Conservation (phyloP, 2,329 filamentous ascomycete species). For the Pseudonectria foliicola region DNA sequence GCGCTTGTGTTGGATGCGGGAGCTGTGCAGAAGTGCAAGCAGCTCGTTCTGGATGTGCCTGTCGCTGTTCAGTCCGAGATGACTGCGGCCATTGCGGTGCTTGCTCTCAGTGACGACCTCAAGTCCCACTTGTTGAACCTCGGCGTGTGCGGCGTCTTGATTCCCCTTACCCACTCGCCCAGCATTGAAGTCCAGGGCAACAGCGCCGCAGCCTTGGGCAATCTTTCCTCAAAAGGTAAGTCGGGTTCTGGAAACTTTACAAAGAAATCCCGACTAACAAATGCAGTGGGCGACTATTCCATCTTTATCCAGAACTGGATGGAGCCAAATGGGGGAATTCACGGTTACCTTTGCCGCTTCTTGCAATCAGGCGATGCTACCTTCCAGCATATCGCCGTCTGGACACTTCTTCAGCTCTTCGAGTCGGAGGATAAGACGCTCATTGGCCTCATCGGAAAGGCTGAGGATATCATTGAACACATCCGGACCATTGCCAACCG, state of each 20-base stretch:
- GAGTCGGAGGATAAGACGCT: constrained; percentile 90
- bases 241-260: not conserved
- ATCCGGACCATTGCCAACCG: constrained; percentile 87
- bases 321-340: constrained; percentile 86
- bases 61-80: constrained; percentile 96
- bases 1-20: constrained; percentile 94
- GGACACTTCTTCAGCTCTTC: constrained; percentile 90
- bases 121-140: constrained; percentile 86
- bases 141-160: constrained; percentile 92
- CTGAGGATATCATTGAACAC: constrained; percentile 85
- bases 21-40: constrained; percentile 97
- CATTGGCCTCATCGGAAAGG: constrained; percentile 82
- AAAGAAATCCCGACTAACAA: constrained; percentile 1
- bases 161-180: constrained; percentile 87
- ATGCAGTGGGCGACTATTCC: constrained; percentile 83
- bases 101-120: constrained; percentile 90
- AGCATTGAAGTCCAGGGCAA: constrained; percentile 99
- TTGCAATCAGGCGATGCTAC: constrained; percentile 90
- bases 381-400: constrained; percentile 98
- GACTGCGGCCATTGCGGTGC: constrained; percentile 97
- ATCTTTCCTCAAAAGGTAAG: constrained; percentile 92
- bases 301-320: constrained; percentile 95
- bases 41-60: constrained; percentile 86
- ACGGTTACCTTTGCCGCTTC: constrained; percentile 90
- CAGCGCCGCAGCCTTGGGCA: constrained; percentile 90